Evolutionary conservation across 257 asterid genomes (phyloP).

Genomic region (Knoxia roxburghii): DNA sequence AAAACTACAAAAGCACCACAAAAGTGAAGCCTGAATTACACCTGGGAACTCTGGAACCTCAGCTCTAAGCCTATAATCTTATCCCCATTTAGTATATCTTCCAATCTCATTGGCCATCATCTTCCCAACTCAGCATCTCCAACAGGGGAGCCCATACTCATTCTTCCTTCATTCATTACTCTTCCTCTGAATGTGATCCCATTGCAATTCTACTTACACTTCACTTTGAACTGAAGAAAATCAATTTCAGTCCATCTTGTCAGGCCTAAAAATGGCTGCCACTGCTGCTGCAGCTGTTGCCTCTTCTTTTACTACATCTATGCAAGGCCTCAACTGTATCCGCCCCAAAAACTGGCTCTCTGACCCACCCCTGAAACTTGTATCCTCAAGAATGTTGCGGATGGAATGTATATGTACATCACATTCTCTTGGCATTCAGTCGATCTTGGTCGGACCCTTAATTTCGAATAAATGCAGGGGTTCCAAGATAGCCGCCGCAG

Average conservation of each 20-base stretch:
- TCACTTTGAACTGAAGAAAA: not conserved
- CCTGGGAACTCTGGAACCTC: slow-evolving; percentile 4
- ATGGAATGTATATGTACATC: slow-evolving; percentile 22
- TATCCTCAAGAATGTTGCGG: slow-evolving; percentile 31
- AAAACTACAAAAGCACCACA: slow-evolving; percentile 1
- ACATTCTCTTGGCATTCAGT: slow-evolving; percentile 34
- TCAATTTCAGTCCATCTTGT: not conserved
- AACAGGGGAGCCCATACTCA: slow-evolving; percentile 11
- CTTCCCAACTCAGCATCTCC: slow-evolving; percentile 47
- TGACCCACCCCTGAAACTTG: slow-evolving; percentile 33
- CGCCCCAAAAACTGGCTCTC: slow-evolving; percentile 34
- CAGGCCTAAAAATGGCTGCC: slow-evolving; percentile 48
- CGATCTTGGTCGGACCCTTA: slow-evolving; percentile 15
- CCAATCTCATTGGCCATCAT: slow-evolving; percentile 49
- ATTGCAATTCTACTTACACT: not conserved
- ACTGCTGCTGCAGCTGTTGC: slow-evolving; percentile 59
- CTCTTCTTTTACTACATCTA: slow-evolving; percentile 54
- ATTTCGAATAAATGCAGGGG: slow-evolving; percentile 45
- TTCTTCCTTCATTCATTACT: not conserved
- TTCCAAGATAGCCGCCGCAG: slow-evolving; percentile 44
- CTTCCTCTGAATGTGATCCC: too few relatives aligned
- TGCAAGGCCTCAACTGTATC: slow-evolving; percentile 34
- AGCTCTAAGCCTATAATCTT: slow-evolving; percentile 34
- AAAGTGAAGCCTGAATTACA: slow-evolving; percentile 9
- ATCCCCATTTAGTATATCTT: slow-evolving; percentile 39